phyloP scores from a whole-genome alignment of 2,329 filamentous ascomycete genomes.

The Monilinia vaccinii-corymbosi region DNA sequence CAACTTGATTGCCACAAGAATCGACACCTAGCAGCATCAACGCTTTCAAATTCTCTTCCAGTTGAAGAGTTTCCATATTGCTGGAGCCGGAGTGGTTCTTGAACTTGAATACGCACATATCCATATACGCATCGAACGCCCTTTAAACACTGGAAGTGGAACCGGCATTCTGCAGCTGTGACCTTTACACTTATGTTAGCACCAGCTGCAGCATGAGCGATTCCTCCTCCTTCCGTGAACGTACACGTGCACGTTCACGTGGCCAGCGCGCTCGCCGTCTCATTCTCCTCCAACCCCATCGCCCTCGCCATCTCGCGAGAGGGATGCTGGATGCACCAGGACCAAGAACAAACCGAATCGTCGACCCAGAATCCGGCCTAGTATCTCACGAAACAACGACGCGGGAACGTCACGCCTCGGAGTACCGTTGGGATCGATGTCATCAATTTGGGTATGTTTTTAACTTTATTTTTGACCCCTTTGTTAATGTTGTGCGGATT shows the following conservation, averaged over 20 bases:
- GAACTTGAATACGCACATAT: not conserved
- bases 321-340: not conserved
- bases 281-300: not conserved
- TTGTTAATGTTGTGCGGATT: too few species aligned
- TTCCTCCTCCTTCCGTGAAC: too few species aligned
- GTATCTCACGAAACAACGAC: not conserved
- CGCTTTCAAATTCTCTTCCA: not conserved
- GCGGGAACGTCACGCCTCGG: not conserved
- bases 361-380: not conserved
- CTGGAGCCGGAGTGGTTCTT: not conserved
- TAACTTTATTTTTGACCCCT: too few species aligned
- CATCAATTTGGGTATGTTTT: not conserved
- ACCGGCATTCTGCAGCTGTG: too few species aligned
- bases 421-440: not conserved
- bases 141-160: too few species aligned
- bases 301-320: not conserved
- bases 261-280: not conserved
- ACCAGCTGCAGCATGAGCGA: not conserved
- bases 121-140: too few species aligned
- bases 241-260: too few species aligned
- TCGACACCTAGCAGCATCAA: not conserved
- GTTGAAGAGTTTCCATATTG: not conserved
- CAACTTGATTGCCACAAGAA: not conserved
- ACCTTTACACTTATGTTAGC: too few species aligned
- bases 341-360: too few species aligned